These are phyloP conservation scores for Xylariaceae sp. DNA, from an alignment of 2,329 filamentous ascomycete species.

Conservation along the genomic window DNA sequence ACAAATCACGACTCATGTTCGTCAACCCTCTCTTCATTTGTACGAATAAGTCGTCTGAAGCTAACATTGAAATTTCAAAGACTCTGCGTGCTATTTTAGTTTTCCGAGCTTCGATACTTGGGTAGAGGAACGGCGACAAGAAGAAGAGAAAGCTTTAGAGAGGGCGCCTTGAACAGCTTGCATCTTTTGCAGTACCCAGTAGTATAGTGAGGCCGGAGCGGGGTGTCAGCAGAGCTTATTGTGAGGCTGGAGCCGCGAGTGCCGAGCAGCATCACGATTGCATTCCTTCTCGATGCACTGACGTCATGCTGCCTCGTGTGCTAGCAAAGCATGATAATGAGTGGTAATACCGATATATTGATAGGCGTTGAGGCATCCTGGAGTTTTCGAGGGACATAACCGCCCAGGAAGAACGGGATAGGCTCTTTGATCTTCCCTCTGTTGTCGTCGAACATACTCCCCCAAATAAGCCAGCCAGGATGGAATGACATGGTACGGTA, in stretches of 20 bases:
- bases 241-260: not conserved
- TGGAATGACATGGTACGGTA: constrained; percentile 16
- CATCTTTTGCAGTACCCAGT: not conserved
- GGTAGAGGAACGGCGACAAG: constrained; percentile 53
- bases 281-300: constrained; percentile 16
- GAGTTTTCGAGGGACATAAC: constrained; percentile 6
- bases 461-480: constrained; percentile 11
- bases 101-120: constrained; percentile 77
- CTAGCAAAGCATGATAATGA: not conserved
- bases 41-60: not conserved
- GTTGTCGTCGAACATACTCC: constrained; percentile 27
- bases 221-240: not conserved
- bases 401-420: constrained; percentile 3
- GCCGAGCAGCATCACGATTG: constrained; percentile 2
- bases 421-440: constrained; percentile 9
- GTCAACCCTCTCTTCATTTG: constrained; percentile 13
- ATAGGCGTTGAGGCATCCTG: constrained; percentile 23
- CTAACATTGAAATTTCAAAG: constrained; percentile 34
- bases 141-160: constrained; percentile 47
- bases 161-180: constrained; percentile 19
- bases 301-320: constrained; percentile 14
- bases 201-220: not conserved
- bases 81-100: constrained; percentile 69
- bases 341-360: constrained; percentile 17
- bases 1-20: constrained; percentile 36